phyloP scores from a whole-genome alignment of 495 filamentous ascomycete species.

The Hypoxylon fuscum region DNA sequence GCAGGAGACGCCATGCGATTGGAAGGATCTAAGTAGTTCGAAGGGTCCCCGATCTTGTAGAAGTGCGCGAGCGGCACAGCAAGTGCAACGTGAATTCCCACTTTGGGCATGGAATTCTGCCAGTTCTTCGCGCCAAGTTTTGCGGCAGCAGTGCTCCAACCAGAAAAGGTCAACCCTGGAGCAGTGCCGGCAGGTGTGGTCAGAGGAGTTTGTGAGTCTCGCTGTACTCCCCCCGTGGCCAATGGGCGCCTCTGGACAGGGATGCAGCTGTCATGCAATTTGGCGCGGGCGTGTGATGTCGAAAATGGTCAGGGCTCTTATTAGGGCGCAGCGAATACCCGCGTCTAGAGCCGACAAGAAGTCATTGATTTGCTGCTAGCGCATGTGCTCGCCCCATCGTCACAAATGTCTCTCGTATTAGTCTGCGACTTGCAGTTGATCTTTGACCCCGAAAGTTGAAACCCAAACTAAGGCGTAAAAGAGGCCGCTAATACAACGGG shows the following conservation, averaged over 20 bases:
- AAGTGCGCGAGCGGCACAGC: conserved; percentile 40
- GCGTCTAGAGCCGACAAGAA: conserved; percentile 47
- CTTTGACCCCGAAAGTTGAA: conserved; percentile 35
- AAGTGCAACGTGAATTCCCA: conserved; percentile 37
- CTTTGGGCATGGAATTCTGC: conserved; percentile 38
- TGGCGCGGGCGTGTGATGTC: conserved; percentile 52
- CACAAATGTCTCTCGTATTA: conserved; percentile 48
- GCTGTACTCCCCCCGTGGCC: conserved; percentile 37
- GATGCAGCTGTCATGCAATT: conserved; percentile 52
- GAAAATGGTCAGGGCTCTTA: conserved; percentile 39
- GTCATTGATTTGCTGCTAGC: conserved; percentile 39
- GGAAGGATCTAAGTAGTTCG: conserved; percentile 39
- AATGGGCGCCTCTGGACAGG: conserved; percentile 50
- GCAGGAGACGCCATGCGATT: conserved; percentile 35
- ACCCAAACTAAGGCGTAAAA: conserved; percentile 27
- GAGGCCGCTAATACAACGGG: conserved; percentile 15
- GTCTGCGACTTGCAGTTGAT: conserved; percentile 24
- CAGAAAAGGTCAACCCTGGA: conserved; percentile 37
- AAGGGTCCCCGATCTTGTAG: conserved; percentile 40
- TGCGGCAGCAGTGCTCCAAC: conserved; percentile 39
- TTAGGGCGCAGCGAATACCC: conserved; percentile 43
- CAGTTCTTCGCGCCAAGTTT: conserved; percentile 39
- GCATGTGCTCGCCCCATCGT: conserved; percentile 44
- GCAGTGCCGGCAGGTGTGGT: conserved; percentile 49
- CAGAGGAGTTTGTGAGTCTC: conserved; percentile 45